Percentiles rank a stretch among this genome's conserved stretches.
These are phyloP conservation scores for Mycena galopus DNA, from an alignment of 768 basidiomycete genomes.

Conservation along the genomic window DNA sequence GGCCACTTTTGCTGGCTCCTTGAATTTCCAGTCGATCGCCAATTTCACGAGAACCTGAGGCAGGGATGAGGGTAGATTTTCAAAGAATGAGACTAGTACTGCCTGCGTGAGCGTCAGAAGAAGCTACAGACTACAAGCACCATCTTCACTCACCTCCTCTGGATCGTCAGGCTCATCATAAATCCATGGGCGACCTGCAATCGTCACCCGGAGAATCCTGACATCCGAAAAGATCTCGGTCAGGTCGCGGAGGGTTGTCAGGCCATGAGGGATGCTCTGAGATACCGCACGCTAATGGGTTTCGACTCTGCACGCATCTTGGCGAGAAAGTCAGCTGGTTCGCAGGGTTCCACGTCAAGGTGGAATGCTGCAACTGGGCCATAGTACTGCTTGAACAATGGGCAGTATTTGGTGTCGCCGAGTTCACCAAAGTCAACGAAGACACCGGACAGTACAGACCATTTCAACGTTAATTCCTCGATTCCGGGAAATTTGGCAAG, in stretches of 20 bases:
- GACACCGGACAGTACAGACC: background rate
- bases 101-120: no score
- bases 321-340: no score
- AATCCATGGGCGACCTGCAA: background rate
- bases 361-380: no score
- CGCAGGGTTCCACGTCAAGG: no score
- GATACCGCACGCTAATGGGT: no score
- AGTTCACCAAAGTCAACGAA: background rate
- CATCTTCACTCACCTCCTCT: background rate
- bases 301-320: no score
- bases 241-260: no score
- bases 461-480: background rate
- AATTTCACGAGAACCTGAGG: slow-evolving; percentile 10
- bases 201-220: no score
- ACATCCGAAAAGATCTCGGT: no score
- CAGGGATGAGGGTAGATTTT: background rate
- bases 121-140: background rate
- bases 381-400: background rate
- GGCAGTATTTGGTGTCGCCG: background rate
- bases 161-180: background rate
- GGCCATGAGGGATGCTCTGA: no score
- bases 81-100: background rate
- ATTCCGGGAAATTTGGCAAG: background rate
- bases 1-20: background rate
- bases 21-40: background rate